A percentile compares a stretch with the other conserved stretches of the same genome.
These are phyloP conservation scores for Saccharomycopsis babjevae DNA, from an alignment of 805 yeast species.

Conservation along the genomic window DNA sequence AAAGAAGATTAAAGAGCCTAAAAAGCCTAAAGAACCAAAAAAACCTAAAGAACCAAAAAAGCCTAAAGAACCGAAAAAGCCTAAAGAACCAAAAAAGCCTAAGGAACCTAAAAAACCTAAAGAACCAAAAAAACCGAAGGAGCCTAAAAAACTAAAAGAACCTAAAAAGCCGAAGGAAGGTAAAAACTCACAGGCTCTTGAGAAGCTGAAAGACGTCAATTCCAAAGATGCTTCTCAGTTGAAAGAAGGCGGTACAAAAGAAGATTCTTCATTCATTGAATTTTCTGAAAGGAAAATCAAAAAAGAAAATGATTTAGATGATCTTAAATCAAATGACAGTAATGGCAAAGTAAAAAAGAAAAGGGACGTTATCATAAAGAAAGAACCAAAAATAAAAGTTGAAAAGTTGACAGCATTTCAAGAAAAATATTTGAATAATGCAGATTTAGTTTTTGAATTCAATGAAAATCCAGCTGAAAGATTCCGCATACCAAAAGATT, in stretches of 20 bases:
- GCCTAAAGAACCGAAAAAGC: conserved; percentile 2
- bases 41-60: conserved; percentile 12
- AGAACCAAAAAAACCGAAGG: neutral
- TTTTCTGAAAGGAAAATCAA: neutral
- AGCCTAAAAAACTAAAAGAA: neutral
- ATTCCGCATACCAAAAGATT: conserved; percentile 63
- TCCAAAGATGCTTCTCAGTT: neutral
- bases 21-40: neutral
- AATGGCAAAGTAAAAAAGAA: neutral
- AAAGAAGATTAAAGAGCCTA: neutral
- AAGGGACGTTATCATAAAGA: conserved; percentile 3
- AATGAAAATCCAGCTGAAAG: conserved; percentile 69
- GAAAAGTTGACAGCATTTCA: conserved; percentile 57
- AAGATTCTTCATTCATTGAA: neutral
- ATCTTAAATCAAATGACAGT: neutral
- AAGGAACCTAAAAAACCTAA: neutral
- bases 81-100: neutral
- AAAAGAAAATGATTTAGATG: neutral
- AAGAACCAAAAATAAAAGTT: conserved; percentile 16
- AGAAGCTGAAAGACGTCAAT: neutral
- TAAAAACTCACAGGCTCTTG: neutral
- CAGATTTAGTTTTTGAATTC: conserved; percentile 77
- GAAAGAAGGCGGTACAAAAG: neutral
- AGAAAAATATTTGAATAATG: conserved; percentile 55
- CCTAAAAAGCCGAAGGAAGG: too few species aligned